Conservation (phyloP, 2,329 filamentous ascomycete genomes). For the Colletotrichum sp. region DNA sequence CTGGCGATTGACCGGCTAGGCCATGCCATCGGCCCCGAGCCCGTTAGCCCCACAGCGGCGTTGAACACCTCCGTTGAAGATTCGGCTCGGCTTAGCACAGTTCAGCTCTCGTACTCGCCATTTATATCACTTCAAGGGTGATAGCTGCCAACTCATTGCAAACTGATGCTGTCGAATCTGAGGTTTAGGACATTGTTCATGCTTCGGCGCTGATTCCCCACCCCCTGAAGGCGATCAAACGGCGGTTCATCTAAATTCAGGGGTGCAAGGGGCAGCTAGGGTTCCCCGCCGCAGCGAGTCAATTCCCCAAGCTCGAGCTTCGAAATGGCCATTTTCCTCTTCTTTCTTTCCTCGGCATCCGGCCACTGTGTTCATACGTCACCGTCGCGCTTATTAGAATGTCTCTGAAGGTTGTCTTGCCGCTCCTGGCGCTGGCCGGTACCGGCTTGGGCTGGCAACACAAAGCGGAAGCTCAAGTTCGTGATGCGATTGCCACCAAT, state of each 20-base stretch:
- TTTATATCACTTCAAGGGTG: not conserved
- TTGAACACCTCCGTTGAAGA: not conserved
- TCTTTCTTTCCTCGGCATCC: not conserved
- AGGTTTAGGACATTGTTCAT: not conserved
- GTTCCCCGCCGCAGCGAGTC: slow-evolving; percentile 7
- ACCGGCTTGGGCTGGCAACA: slow-evolving; percentile 1
- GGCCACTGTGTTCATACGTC: not conserved
- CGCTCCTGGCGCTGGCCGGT: slow-evolving; percentile 4
- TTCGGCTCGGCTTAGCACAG: not conserved
- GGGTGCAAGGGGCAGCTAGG: not conserved
- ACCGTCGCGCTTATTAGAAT: not conserved
- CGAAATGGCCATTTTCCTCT: not conserved
- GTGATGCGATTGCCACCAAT: slow-evolving; percentile 10
- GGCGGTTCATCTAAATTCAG: slow-evolving; percentile 2
- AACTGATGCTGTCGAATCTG: fast-evolving
- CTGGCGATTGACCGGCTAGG: not conserved
- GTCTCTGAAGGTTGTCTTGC: slow-evolving; percentile 9
- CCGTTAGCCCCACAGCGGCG: not conserved
- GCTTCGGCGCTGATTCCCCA: not conserved
- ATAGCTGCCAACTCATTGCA: not conserved
- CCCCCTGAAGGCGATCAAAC: slow-evolving; percentile 8
- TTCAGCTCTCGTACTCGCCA: not conserved
- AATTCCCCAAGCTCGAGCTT: not conserved
- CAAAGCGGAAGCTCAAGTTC: slow-evolving; percentile 5
- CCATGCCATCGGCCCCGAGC: not conserved